Evolutionary conservation across 2,329 filamentous ascomycete species (phyloP).

Genomic region (Xylariaceae sp.): DNA sequence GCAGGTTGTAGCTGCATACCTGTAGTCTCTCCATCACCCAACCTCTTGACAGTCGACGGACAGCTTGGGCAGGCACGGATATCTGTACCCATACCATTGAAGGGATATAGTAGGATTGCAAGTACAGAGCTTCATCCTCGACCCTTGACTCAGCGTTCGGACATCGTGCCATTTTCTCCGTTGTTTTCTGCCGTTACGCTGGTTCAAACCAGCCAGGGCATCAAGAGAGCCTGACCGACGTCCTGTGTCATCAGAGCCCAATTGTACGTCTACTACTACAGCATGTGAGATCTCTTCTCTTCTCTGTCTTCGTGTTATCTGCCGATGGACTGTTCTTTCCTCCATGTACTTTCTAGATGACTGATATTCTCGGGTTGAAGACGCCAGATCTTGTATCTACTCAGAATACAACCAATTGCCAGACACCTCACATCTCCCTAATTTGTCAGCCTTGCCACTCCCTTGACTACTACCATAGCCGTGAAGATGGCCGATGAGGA

Average conservation of each 20-base stretch:
- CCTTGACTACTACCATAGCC: slow-evolving; percentile 23
- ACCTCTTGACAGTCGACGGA: slow-evolving; percentile 4
- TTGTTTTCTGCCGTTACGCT: slow-evolving; percentile 22
- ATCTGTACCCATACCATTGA: slow-evolving; percentile 14
- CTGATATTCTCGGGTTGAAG: slow-evolving; percentile 36
- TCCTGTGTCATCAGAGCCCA: slow-evolving; percentile 22
- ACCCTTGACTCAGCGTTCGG: slow-evolving; percentile 7
- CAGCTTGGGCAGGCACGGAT: slow-evolving; percentile 14
- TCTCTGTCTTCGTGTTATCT: slow-evolving; percentile 32
- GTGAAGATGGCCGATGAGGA: slow-evolving; percentile 65
- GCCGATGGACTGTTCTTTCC: slow-evolving; percentile 15
- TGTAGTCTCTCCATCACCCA: slow-evolving; percentile 27
- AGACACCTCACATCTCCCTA: slow-evolving; percentile 25
- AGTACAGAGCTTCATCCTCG: slow-evolving; percentile 66
- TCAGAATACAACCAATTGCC: slow-evolving; percentile 38
- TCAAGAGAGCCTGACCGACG: slow-evolving; percentile 16
- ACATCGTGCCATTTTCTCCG: slow-evolving; percentile 23
- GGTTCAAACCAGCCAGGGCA: slow-evolving; percentile 14
- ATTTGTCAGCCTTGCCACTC: slow-evolving; percentile 30
- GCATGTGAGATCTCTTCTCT: slow-evolving; percentile 38
- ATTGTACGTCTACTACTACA: slow-evolving; percentile 56
- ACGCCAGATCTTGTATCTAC: slow-evolving; percentile 42
- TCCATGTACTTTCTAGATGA: slow-evolving; percentile 31
- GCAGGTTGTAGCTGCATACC: slow-evolving; percentile 4
- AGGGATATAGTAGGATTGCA: slow-evolving; percentile 39